phyloP scores from a whole-genome alignment of 768 basidiomycete species.

The Naganishia friedmannii region DNA sequence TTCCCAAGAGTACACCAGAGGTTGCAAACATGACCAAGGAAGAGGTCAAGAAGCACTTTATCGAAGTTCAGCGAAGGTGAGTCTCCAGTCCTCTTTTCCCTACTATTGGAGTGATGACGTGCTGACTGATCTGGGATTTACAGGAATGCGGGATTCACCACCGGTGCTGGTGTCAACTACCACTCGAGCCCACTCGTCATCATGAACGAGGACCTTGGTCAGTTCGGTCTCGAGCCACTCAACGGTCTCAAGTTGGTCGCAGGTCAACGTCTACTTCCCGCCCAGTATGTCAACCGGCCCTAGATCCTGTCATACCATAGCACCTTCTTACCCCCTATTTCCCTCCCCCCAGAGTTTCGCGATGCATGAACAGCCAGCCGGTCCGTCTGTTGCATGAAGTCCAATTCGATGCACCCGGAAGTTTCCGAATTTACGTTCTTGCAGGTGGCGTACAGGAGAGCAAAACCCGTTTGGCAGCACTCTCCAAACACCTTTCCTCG shows the following conservation, averaged over 20 bases:
- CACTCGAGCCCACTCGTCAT: constrained; percentile 16
- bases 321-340: background rate
- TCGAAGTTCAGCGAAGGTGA: constrained; percentile 33
- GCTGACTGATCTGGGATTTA: background rate
- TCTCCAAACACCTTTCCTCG: constrained; percentile 31
- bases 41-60: constrained; percentile 30
- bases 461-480: constrained; percentile 4
- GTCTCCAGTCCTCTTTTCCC: background rate
- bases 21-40: constrained; percentile 28
- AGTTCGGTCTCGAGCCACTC: constrained; percentile 29
- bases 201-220: constrained; percentile 28
- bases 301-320: background rate
- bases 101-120: background rate
- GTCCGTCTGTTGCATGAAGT: constrained; percentile 35
- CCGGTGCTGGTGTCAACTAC: constrained; percentile 32
- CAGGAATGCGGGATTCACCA: constrained; percentile 34
- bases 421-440: constrained; percentile 35
- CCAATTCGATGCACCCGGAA: constrained; percentile 32
- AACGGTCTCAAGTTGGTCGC: constrained; percentile 26
- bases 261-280: constrained; percentile 28
- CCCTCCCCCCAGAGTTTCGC: constrained; percentile 25
- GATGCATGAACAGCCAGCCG: constrained; percentile 30
- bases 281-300: constrained; percentile 26
- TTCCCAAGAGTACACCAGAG: constrained; percentile 27
- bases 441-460: constrained; percentile 25